Evolutionary conservation across 192 early-diverging fungal species (phyloP), one percentile per base, ranked within the genome.

Genomic region (Mortierella alpina): DNA sequence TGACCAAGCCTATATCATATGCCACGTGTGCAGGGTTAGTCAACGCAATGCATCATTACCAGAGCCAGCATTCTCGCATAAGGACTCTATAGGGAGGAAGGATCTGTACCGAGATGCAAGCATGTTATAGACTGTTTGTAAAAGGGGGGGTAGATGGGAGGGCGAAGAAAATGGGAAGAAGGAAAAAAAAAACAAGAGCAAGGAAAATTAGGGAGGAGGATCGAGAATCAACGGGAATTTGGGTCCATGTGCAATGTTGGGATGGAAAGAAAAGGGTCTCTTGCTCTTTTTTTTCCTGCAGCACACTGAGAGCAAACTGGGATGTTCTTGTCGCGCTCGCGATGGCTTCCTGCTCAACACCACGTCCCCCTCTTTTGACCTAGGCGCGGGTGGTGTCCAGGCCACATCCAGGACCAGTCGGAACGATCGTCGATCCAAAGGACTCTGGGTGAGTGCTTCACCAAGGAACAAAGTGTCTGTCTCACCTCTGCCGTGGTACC

Each of bases 1-100:
- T 90, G 66, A 88, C 89, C 8, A 88, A 79, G 44, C 89, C 89
- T 88, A 74, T 59, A 31, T 2, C 13, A 14, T 18, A 54, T 31
- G 31, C 31, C 31, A 31, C 31, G 31, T 31, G 31, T 31, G 31
- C 31, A 31, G 31, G 31, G 31, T 31, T 31, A 31, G 31, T 31
- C 31, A 31, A 31, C 31, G 31, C 31, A 31, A 31, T 31, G 31
- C 31, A 31, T 31, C 31, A 31, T 31, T 31, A 31, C 31, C 31
- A 52, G 17, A 42, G 11, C 7, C 15, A 63, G 1, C 7, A 45
- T 13, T 17, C 22, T 2, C 40, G 18, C 22, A 61, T 17, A 45
- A 12, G 13, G 14, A 45, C 9, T 39, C 6, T 12, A 61, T 4
- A 44, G 23, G 41, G 18, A 20, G 22, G 9, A 56, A 56, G 9